Base-by-base conservation (phyloP, 2,329 filamentous ascomycete species). In the Paracamarosporium sp. region DNA sequence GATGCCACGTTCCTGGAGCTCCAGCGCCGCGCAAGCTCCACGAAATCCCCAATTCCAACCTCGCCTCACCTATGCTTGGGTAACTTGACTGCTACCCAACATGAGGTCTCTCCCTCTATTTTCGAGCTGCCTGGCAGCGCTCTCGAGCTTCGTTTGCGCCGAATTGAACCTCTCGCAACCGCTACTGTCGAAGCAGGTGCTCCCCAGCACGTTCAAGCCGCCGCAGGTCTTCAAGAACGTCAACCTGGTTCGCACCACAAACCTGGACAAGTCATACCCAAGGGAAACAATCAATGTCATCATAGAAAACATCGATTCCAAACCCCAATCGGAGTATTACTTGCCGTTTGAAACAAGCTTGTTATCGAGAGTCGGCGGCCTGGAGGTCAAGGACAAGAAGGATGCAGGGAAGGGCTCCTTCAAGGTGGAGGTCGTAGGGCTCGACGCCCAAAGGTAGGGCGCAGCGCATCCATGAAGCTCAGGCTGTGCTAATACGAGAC, bases 301-400 rank as follows among this genome's bases (percentile, higher is more conserved):
- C 50, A 87, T 99, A 62, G 90, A 97, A 82, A 99, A 99, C 77
- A 83, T 91, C 65, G 91, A 90, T 71, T 84, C 85, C 60, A 82
- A 89, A 65, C 85, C 93, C 17, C 93, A 98, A 75, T 86, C 88
- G 75, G 90, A 96, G 78, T 99, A 99, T 84, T 98, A 90, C 78
- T 72, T 99, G 52, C 91, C 93, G 3, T 96, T 99, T 74, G 89
- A 91, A 56, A 82, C 88, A 57, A 85, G 89, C 62, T 83, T 92
- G 77, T 86, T 97, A 69, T 85, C 87, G 63, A 88, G 86, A 64
- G 81, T 98, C 61, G 95, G 94, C 64, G 92, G 90, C 36, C 81
- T 99, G 57, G 93, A 98, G 80, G 95, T 93, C 53, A 92, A 90
- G 81, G 92, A 98, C 77, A 95, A 93, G 83, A 97, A 97, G 79